phyloP scores from a whole-genome alignment of 164 flowering plant species.

The Tetracentron sinense region DNA sequence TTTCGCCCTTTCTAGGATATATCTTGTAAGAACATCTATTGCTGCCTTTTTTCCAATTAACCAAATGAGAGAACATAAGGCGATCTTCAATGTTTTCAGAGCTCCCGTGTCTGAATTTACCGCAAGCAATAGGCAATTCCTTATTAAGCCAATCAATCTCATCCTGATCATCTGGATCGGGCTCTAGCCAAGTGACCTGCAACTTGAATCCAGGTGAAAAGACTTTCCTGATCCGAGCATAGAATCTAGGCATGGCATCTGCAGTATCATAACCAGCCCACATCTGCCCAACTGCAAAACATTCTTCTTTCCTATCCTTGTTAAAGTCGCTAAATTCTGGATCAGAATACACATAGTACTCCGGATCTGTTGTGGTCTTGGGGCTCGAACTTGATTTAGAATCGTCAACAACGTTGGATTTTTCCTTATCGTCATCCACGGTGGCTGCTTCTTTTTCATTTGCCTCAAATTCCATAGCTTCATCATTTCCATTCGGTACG shows the following conservation, averaged over 20 bases:
- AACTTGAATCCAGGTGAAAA: conserved; percentile 44
- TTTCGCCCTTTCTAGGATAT: conserved; percentile 66
- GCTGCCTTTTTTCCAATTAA: conserved; percentile 29
- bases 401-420: not conserved
- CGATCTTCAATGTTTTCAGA: conserved; percentile 29
- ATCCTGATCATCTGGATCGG: conserved; percentile 38
- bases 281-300: conserved; percentile 55
- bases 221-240: conserved; percentile 57
- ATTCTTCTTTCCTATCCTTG: conserved; percentile 31
- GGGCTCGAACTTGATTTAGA: not conserved
- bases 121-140: conserved; percentile 66
- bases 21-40: conserved; percentile 21
- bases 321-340: conserved; percentile 74
- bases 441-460: conserved; percentile 7
- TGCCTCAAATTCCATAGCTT: conserved; percentile 4
- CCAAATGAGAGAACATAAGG: conserved; percentile 60
- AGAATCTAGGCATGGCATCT: conserved; percentile 91
- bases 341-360: conserved; percentile 37
- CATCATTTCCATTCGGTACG: conserved; percentile 16
- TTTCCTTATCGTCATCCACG: conserved; percentile 4
- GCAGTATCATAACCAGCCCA: conserved; percentile 79
- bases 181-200: conserved; percentile 72
- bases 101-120: conserved; percentile 45
- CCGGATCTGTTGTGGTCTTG: conserved; percentile 16
- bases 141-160: conserved; percentile 36